Conservation (phyloP, 768 basidiomycete species). For the Inosperma sp. region DNA sequence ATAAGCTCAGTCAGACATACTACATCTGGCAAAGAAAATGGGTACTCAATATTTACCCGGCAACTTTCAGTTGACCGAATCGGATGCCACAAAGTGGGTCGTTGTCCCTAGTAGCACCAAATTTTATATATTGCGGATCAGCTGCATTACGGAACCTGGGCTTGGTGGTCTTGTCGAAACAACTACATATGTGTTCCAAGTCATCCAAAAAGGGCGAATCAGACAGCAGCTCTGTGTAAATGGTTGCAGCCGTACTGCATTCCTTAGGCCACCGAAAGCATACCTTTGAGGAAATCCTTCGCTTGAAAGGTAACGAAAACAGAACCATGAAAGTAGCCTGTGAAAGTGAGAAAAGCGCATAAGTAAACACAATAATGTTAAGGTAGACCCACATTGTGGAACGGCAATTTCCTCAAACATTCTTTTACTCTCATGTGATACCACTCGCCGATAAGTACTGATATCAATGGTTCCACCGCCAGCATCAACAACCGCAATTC, state of each 20-base stretch:
- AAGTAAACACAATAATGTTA: not conserved
- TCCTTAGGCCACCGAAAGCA: no score
- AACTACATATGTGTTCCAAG: slow-evolving; percentile 36
- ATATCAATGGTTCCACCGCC: slow-evolving; percentile 61
- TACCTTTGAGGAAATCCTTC: no score
- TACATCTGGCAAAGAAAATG: no score
- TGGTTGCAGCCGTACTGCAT: no score
- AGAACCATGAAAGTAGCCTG: not conserved
- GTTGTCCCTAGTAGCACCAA: slow-evolving; percentile 41
- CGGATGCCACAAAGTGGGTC: slow-evolving; percentile 38
- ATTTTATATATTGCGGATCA: slow-evolving; percentile 44
- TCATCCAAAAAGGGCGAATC: slow-evolving; percentile 40
- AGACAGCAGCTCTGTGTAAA: slow-evolving; percentile 33
- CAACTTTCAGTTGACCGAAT: slow-evolving; percentile 44
- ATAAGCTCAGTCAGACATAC: no score
- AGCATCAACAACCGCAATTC: slow-evolving; percentile 52
- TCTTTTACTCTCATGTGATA: slow-evolving; percentile 15
- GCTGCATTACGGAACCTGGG: slow-evolving; percentile 35
- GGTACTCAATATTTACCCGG: no score
- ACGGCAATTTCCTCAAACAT: slow-evolving; percentile 47
- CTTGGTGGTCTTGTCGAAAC: slow-evolving; percentile 47
- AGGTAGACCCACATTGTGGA: slow-evolving; percentile 42
- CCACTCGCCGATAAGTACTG: slow-evolving; percentile 44
- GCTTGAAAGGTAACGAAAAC: no score
- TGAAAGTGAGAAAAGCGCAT: not conserved